Conservation (phyloP, 2,329 filamentous ascomycete genomes). For the Domatiomyces globalis region DNA sequence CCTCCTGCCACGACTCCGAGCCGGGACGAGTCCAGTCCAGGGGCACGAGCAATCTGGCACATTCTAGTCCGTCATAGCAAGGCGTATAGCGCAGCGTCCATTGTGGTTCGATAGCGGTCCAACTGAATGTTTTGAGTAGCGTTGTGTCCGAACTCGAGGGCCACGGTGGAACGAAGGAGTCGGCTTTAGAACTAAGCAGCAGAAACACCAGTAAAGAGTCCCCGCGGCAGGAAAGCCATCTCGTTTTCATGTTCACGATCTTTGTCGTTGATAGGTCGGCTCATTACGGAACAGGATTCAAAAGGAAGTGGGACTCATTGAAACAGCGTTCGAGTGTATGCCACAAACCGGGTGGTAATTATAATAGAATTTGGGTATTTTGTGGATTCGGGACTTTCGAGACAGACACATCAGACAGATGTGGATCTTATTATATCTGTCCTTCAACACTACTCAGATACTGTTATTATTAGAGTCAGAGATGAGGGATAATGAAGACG, state of each 20-base stretch:
- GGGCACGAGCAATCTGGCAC: constrained; percentile 36
- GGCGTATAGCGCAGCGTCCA: constrained; percentile 23
- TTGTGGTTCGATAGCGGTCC: constrained; percentile 17
- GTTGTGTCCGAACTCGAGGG: background rate
- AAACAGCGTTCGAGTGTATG: too few relatives aligned
- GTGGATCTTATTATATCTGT: too few relatives aligned
- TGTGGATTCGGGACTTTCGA: too few relatives aligned
- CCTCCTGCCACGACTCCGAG: constrained; percentile 20
- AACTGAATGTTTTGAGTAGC: constrained; percentile 4
- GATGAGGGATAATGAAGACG: too few relatives aligned
- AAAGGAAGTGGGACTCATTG: too few relatives aligned
- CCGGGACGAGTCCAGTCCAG: constrained; percentile 31
- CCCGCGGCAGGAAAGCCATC: background rate
- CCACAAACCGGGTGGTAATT: too few relatives aligned
- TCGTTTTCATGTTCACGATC: background rate
- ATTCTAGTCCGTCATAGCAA: constrained; percentile 35
- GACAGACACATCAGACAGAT: too few relatives aligned
- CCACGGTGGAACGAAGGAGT: background rate
- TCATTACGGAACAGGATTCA: background rate
- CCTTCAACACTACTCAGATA: too few relatives aligned
- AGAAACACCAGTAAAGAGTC: background rate
- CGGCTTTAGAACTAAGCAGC: background rate
- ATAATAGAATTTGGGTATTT: too few relatives aligned
- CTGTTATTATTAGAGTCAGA: too few relatives aligned
- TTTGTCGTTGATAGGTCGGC: background rate